Evolutionary conservation across 805 yeast genomes (phyloP).

Genomic region (Candida glaebosa): DNA sequence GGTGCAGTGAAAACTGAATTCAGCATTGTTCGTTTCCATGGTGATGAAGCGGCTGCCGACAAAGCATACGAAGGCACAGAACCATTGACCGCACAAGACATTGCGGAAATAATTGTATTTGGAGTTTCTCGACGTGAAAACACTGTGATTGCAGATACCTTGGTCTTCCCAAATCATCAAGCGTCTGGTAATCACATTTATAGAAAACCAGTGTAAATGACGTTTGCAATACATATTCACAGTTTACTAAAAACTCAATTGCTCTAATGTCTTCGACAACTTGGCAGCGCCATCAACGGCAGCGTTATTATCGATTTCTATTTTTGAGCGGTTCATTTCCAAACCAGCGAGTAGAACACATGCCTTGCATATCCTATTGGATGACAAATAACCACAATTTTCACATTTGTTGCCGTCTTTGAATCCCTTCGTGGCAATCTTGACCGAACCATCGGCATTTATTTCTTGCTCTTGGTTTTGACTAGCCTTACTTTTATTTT

Average conservation of each 20-base stretch:
- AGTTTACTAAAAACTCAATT: conserved; percentile 49
- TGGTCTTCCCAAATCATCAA: conserved; percentile 37
- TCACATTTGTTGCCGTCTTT: conserved; percentile 72
- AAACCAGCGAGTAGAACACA: conserved; percentile 84
- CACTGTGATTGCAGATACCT: conserved; percentile 37
- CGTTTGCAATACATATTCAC: neutral
- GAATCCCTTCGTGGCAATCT: conserved; percentile 34
- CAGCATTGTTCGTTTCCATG: conserved; percentile 31
- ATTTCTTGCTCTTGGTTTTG: conserved; percentile 45
- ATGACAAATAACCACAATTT: conserved; percentile 87
- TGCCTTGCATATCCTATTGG: conserved; percentile 88
- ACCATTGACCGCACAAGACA: conserved; percentile 34
- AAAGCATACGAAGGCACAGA: conserved; percentile 32
- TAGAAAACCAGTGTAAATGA: conserved; percentile 10
- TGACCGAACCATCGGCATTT: conserved; percentile 60
- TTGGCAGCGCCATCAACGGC: conserved; percentile 64
- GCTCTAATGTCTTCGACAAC: conserved; percentile 57
- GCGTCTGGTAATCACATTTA: conserved; percentile 28
- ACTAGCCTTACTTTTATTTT: conserved; percentile 22
- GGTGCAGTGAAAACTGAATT: conserved; percentile 42
- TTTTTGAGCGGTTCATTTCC: conserved; percentile 68
- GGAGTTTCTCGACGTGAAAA: conserved; percentile 30
- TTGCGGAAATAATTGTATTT: conserved; percentile 38
- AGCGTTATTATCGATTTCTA: conserved; percentile 50
- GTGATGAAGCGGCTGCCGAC: conserved; percentile 29